phyloP scores from a whole-genome alignment of 805 yeast genomes.

The Candida berthetii region DNA sequence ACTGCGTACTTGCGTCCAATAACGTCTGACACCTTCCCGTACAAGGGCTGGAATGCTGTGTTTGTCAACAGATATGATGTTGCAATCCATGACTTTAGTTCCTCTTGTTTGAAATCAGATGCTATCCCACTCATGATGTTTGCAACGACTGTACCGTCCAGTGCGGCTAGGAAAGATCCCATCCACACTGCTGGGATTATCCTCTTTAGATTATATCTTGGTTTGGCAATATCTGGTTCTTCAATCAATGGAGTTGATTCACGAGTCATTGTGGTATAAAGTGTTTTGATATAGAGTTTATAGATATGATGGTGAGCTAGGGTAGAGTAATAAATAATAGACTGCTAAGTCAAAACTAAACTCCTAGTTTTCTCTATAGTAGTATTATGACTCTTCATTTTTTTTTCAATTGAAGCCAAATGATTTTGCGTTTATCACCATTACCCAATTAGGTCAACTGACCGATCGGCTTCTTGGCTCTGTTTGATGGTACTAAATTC shows the following conservation, averaged over 20 bases:
- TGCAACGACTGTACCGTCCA: slow-evolving; percentile 55
- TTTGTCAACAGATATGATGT: slow-evolving; percentile 61
- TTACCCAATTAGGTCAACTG: no score
- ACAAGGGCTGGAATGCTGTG: slow-evolving; percentile 66
- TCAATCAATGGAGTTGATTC: neutral
- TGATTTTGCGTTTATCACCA: no score
- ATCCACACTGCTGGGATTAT: slow-evolving; percentile 23
- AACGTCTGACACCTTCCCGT: slow-evolving; percentile 63
- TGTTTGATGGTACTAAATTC: no score
- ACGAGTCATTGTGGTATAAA: no score
- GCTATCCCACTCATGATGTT: slow-evolving; percentile 50
- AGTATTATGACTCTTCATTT: no score
- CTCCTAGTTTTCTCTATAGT: no score
- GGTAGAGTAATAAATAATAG: no score
- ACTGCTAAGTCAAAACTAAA: no score
- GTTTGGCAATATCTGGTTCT: neutral
- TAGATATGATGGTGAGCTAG: no score
- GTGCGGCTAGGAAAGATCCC: slow-evolving; percentile 42
- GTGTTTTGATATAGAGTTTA: no score
- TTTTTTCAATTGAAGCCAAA: no score
- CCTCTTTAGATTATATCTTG: neutral
- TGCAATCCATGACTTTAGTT: slow-evolving; percentile 58
- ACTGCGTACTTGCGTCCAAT: slow-evolving; percentile 43
- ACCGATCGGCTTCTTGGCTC: no score
- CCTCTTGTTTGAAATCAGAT: slow-evolving; percentile 44